These are phyloP conservation scores for Hemisphaericaspora xylanilytica DNA, from an alignment of 1,139 yeast genomes.

Conservation along the genomic window DNA sequence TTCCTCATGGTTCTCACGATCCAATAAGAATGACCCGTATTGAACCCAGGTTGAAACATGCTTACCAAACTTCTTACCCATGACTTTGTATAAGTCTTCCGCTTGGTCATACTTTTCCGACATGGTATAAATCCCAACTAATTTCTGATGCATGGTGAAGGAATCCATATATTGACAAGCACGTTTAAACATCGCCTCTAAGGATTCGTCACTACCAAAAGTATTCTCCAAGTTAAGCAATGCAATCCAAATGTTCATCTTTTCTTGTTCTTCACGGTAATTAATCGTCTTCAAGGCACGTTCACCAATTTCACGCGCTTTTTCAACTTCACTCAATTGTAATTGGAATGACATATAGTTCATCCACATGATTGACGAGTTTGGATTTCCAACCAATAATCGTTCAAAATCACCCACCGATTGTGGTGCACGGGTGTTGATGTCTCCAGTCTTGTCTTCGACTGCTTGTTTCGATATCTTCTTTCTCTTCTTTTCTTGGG, in stretches of 20 bases:
- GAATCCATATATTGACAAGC: slow-evolving; percentile 93
- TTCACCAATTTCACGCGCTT: slow-evolving; percentile 89
- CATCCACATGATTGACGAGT: slow-evolving; percentile 95
- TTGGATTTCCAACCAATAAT: slow-evolving; percentile 84
- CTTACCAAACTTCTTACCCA: slow-evolving; percentile 81
- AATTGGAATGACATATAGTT: slow-evolving; percentile 97
- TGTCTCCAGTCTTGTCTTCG: slow-evolving; percentile 83
- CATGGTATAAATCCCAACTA: slow-evolving; percentile 70
- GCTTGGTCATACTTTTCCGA: slow-evolving; percentile 73
- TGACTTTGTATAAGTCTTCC: slow-evolving; percentile 59
- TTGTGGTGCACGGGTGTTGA: slow-evolving; percentile 84
- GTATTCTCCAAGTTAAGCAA: slow-evolving; percentile 88
- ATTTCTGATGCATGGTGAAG: slow-evolving; percentile 71
- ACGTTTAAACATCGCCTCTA: slow-evolving; percentile 77
- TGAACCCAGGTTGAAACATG: slow-evolving; percentile 72
- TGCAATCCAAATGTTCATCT: slow-evolving; percentile 95
- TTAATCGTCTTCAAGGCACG: slow-evolving; percentile 89
- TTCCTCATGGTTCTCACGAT: slow-evolving; percentile 52
- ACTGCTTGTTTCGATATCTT: slow-evolving; percentile 43
- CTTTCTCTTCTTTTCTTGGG: slow-evolving; percentile 43
- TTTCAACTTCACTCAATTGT: slow-evolving; percentile 88
- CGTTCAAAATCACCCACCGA: slow-evolving; percentile 91
- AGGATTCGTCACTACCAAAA: slow-evolving; percentile 81
- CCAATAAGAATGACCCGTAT: slow-evolving; percentile 73
- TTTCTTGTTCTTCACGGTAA: slow-evolving; percentile 91